Base-by-base conservation (phyloP, 225 moss, liverwort and hornwort species). In the Pseudisothecium myosuroides region DNA sequence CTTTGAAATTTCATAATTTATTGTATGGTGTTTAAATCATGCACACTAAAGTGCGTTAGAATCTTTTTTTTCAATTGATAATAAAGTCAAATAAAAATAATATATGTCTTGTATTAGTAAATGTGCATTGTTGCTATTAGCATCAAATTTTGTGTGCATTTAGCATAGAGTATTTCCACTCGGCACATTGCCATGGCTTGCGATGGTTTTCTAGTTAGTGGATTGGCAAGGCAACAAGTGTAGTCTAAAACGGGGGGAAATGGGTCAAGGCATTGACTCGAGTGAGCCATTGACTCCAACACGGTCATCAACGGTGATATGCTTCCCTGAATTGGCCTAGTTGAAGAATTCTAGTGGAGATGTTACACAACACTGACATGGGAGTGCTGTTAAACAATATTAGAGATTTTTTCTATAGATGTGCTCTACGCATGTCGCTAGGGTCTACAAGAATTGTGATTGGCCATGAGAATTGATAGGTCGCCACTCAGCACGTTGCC, bases 251-350 rank as follows among this genome's bases (percentile, higher is more conserved):
- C 2, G 0, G 1, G 34, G 65, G 10, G 6, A 5, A 34, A 66
- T 10, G 19, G 19, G 5, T 4, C 10, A 36, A 36, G 3, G 36
- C 66, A 66, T 11, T 3, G 0, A 36, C 19, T 36, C 2, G 1
- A 66, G 36, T 36, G 10, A 65, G 5, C 19, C 36, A 36, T 19
- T 36, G 5, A 36, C 2, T 2, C 31, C 17, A 32, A 64, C 9
- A 64, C 1, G 2, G 0, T 17, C 5, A 64, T 4, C 0, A 64
- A 7, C 7, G 5, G 0, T 7, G 1, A 63, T 7, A 31, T 17
- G 9, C 17, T 7, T 32, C 14, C 32, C 1, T 32, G 1, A 17
- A 32, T 63, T 31, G 31, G 31, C 31, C 5, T 64, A 4, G 16
- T 3, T 64, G 15, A 64, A 17, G 9, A 64, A 17, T 5, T 64